Evolutionary conservation across 805 yeast species (phyloP).

Genomic region (Lipomyces lipofer): DNA sequence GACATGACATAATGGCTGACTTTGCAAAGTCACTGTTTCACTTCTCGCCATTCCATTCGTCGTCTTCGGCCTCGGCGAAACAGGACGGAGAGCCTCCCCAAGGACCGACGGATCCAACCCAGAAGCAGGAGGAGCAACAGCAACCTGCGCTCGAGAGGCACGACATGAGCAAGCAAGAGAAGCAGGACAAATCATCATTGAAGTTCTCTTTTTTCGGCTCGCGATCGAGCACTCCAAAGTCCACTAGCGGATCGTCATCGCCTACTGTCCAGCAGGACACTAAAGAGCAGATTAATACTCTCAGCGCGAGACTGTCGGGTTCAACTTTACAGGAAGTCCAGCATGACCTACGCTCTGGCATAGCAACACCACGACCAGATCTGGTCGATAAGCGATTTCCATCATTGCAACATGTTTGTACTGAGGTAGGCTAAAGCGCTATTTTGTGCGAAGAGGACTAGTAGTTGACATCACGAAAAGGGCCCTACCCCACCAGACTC

Average conservation of each 20-base stretch:
- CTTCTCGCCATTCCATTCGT: slow-evolving; percentile 24
- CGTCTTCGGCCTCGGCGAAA: slow-evolving; percentile 1
- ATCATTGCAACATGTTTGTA: slow-evolving; percentile 12
- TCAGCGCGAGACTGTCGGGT: background rate
- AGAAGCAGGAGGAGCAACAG: slow-evolving; percentile 5
- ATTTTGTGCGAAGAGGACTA: background rate
- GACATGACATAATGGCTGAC: slow-evolving; percentile 24
- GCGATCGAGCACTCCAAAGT: slow-evolving; percentile 16
- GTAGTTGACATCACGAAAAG: background rate
- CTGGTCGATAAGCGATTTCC: slow-evolving; percentile 26
- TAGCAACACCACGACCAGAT: slow-evolving; percentile 25
- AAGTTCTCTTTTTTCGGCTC: slow-evolving; percentile 22
- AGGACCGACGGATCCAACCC: background rate
- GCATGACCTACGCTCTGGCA: slow-evolving; percentile 7
- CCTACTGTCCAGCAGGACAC: slow-evolving; percentile 1
- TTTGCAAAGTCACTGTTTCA: slow-evolving; percentile 32
- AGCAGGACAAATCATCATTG: slow-evolving; percentile 7
- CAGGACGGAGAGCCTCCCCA: background rate
- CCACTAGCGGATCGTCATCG: slow-evolving; percentile 12
- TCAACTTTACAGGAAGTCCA: background rate
- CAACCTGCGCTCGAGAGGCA: background rate
- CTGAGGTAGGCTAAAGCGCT: slow-evolving; percentile 8
- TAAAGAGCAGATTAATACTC: background rate
- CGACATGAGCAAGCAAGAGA: slow-evolving; percentile 2
- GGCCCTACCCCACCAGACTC: slow-evolving; percentile 9